Conservation (phyloP, 148 eudicot species). For the Camellia japonica region DNA sequence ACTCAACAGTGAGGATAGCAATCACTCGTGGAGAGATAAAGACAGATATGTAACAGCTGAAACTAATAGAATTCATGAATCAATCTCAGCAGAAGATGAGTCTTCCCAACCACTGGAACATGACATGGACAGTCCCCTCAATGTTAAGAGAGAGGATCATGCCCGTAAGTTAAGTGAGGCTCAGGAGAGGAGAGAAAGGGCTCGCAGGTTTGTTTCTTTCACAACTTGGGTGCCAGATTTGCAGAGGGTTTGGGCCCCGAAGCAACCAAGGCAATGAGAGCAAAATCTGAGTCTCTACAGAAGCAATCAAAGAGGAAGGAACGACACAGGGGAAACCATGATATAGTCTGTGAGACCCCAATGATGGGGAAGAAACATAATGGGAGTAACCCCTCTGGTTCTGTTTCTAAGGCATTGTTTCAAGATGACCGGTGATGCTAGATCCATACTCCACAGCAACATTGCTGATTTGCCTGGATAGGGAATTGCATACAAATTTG, state of each 20-base stretch:
- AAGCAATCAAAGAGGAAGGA: constrained; percentile 52
- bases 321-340: constrained; percentile 37
- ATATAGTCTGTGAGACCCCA: constrained; percentile 83
- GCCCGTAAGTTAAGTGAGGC: constrained; percentile 60
- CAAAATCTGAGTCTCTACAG: constrained; percentile 36
- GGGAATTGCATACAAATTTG: background rate
- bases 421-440: constrained; percentile 38
- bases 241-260: constrained; percentile 97
- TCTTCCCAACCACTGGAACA: constrained; percentile 35
- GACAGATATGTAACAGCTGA: constrained; percentile 31
- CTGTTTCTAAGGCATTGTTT: constrained; percentile 70
- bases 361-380: constrained; percentile 40
- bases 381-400: constrained; percentile 28
- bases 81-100: constrained; percentile 63
- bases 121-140: constrained; percentile 25
- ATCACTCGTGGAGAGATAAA: constrained; percentile 66
- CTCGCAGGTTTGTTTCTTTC: constrained; percentile 59
- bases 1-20: constrained; percentile 89
- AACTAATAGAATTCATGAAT: constrained; percentile 34
- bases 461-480: background rate
- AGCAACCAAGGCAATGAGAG: constrained; percentile 50
- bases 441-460: background rate
- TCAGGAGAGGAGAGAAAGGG: constrained; percentile 68
- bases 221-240: constrained; percentile 63
- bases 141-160: constrained; percentile 34